These are phyloP conservation scores for Sonneratia caseolaris DNA, from an alignment of 345 rosid species.

Conservation along the genomic window DNA sequence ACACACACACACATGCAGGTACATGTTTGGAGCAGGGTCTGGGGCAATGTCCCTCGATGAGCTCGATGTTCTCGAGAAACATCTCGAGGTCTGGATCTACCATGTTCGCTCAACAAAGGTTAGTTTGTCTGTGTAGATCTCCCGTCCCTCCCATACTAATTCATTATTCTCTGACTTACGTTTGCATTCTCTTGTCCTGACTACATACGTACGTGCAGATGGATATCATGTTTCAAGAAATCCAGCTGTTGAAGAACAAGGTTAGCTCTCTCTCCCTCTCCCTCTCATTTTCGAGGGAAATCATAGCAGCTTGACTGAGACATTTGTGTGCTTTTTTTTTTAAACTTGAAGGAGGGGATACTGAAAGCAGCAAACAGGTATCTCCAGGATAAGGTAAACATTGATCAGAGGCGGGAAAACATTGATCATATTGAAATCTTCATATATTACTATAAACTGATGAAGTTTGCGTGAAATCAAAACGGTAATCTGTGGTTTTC, in stretches of 20 bases:
- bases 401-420: background rate
- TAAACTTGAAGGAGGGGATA: constrained; percentile 46
- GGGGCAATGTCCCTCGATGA: constrained; percentile 65
- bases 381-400: constrained; percentile 74
- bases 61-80: constrained; percentile 62
- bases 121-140: background rate
- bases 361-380: constrained; percentile 61
- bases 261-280: constrained; percentile 20
- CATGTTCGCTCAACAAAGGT: constrained; percentile 87
- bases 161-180: too few relatives aligned
- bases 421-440: background rate
- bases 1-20: constrained; percentile 16
- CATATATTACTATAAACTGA: background rate
- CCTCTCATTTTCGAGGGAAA: background rate
- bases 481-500: too few relatives aligned
- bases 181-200: too few relatives aligned
- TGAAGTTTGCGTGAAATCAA: background rate
- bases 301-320: background rate
- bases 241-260: constrained; percentile 66
- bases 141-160: too few relatives aligned
- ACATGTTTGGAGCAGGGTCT: constrained; percentile 73
- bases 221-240: constrained; percentile 74
- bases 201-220: constrained; percentile 25
- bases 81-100: constrained; percentile 77
- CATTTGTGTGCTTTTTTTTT: background rate